Percentiles rank a stretch among this genome's conserved stretches.
Conservation (phyloP, 2,329 filamentous ascomycete species). For the Sarocladium oryzae region DNA sequence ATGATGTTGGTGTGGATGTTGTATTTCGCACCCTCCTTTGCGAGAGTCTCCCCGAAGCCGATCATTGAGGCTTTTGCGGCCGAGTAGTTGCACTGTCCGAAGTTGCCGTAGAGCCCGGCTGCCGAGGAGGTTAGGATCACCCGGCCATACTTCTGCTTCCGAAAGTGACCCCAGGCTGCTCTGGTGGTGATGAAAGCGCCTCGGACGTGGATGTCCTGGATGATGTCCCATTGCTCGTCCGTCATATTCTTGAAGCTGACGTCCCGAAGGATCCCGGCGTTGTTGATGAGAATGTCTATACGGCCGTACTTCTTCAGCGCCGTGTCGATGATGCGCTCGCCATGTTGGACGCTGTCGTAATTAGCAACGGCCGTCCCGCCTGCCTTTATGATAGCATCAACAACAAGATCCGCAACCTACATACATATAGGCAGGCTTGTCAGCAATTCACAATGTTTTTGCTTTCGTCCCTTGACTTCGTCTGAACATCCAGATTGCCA, state of each 20-base stretch:
- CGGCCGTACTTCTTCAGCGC: slow-evolving; percentile 76
- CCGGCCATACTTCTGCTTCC: slow-evolving; percentile 96
- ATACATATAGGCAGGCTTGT: background rate
- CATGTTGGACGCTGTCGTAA: slow-evolving; percentile 91
- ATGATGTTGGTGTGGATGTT: slow-evolving; percentile 96
- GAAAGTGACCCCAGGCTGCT: slow-evolving; percentile 95
- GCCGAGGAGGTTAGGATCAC: slow-evolving; percentile 97
- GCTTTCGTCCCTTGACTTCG: too few relatives aligned
- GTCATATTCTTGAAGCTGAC: slow-evolving; percentile 99
- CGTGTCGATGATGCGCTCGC: slow-evolving; percentile 89
- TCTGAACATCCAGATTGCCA: too few relatives aligned
- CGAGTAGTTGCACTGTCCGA: slow-evolving; percentile 95
- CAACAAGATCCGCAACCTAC: slow-evolving; percentile 77
- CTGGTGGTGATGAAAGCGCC: slow-evolving; percentile 93
- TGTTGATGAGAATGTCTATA: slow-evolving; percentile 94
- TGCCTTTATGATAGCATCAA: slow-evolving; percentile 74
- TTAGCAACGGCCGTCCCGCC: slow-evolving; percentile 96
- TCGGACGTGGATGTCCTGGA: slow-evolving; percentile 85
- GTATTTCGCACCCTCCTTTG: slow-evolving; percentile 96
- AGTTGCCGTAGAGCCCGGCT: slow-evolving; percentile 89
- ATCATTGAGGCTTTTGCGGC: slow-evolving; percentile 93
- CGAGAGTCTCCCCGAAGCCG: slow-evolving; percentile 94
- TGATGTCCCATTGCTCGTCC: slow-evolving; percentile 92
- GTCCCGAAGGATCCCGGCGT: slow-evolving; percentile 91
- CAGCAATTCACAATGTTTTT: background rate